Conservation (phyloP, 495 filamentous ascomycete genomes). For the Aspergillus heteromorphus region DNA sequence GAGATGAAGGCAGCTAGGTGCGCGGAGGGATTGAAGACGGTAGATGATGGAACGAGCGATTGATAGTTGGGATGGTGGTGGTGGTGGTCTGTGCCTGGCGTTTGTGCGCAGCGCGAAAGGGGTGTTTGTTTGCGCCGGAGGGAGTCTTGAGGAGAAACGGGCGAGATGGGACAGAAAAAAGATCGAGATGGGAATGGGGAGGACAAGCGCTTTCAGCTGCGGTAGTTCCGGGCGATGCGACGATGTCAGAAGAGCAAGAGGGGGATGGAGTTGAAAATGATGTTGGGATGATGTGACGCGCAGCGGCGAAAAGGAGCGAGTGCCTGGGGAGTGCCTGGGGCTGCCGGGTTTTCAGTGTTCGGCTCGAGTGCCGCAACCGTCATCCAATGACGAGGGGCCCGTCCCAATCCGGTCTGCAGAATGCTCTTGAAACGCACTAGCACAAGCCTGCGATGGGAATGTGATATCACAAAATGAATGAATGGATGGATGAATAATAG, state of each 20-base stretch:
- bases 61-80: slow-evolving; percentile 1
- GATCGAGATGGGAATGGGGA: slow-evolving; percentile 8
- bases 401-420: background rate
- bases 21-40: slow-evolving; percentile 1
- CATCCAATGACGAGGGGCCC: background rate
- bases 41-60: background rate
- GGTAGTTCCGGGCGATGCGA: slow-evolving; percentile 29
- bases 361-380: slow-evolving; percentile 11
- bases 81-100: slow-evolving; percentile 17
- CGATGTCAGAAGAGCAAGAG: slow-evolving; percentile 8
- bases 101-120: slow-evolving; percentile 25
- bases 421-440: background rate
- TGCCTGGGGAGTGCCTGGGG: background rate
- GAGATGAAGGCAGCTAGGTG: background rate
- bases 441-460: background rate
- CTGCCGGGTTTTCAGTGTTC: background rate
- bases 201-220: slow-evolving; percentile 26
- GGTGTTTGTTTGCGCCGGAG: slow-evolving; percentile 34
- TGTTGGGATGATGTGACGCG: slow-evolving; percentile 14
- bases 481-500: background rate
- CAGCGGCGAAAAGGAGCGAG: slow-evolving; percentile 13
- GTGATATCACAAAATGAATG: slow-evolving; percentile 3
- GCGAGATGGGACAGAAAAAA: slow-evolving; percentile 17
- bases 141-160: slow-evolving; percentile 23
- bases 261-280: slow-evolving; percentile 18